phyloP scores from a whole-genome alignment of 2,329 filamentous ascomycete genomes.

The Aspergillus sojae region DNA sequence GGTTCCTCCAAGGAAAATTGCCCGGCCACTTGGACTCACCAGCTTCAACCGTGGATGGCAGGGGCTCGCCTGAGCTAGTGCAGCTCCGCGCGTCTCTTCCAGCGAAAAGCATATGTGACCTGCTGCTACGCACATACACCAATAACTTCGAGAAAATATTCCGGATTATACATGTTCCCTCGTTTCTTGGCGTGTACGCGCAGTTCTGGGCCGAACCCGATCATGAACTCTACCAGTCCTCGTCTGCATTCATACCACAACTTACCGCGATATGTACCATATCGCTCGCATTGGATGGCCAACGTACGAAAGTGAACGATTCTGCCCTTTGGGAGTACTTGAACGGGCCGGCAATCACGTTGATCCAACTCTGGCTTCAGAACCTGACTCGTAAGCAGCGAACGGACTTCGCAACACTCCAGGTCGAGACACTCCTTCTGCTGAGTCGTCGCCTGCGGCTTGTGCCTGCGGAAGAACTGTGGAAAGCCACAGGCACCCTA shows the following conservation, averaged over 20 bases:
- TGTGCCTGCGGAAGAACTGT: conserved; percentile 21
- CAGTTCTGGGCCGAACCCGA: conserved; percentile 18
- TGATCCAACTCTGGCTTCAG: conserved; percentile 19
- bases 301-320: conserved; percentile 5
- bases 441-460: conserved; percentile 19
- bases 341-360: conserved; percentile 12
- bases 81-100: conserved; percentile 18
- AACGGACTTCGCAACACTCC: conserved; percentile 22
- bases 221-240: conserved; percentile 10
- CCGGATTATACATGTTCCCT: conserved; percentile 25
- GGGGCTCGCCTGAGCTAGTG: conserved; percentile 19
- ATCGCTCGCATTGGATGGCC: conserved; percentile 6
- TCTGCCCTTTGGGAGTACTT: conserved; percentile 22
- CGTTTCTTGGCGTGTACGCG: conserved; percentile 19
- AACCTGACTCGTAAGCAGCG: conserved; percentile 24
- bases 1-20: conserved; percentile 26
- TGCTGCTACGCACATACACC: conserved; percentile 19
- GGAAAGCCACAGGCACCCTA: conserved; percentile 49
- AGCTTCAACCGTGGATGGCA: conserved; percentile 16
- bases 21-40: conserved; percentile 16
- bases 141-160: conserved; percentile 23
- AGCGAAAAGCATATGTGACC: conserved; percentile 20
- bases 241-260: conserved; percentile 18
- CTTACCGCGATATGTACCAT: conserved; percentile 21
- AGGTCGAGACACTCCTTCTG: conserved; percentile 20